Base-by-base conservation (phyloP, 2,329 filamentous ascomycete species). In the Hortaea sp. region DNA sequence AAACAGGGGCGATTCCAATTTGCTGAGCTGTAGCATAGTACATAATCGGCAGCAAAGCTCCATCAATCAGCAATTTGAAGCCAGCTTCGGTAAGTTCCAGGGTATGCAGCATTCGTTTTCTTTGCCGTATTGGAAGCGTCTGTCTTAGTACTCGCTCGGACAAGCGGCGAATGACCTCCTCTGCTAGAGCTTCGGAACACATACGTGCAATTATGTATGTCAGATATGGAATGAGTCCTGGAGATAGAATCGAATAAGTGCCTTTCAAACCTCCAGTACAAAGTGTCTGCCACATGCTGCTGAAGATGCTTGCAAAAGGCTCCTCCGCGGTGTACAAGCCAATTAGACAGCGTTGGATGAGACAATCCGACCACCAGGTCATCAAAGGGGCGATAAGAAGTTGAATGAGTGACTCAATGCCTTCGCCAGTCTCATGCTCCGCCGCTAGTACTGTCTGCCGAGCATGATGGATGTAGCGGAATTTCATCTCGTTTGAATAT, bases 391-490 rank as follows among this genome's bases (percentile, higher is more conserved):
- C 45, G 46, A 34, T 41, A 28, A 35, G 20, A 6, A 44, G 30
- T 13, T 31, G 28, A 13, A 49, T 29, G 6, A 50, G 30, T 13
- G 50, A 49, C 6, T 55, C 53, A 2, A 60, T 29, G 11, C 52
- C 45, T 32, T 57, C 52, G 29, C 57, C 58, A n/a, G 45, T 46
- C 7, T 55, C 52, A 7, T 61, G 43, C 40, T 62, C 60, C 2
- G 42, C 48, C 1, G 32, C 39, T 3, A 61, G 46, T 1, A 60
- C 30, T 3, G 29, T 20, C 13, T 49, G 43, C 4, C 55, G 52
- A 11, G 40, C 46, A 27, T 54, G 41, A 5, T 52, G 47, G 6
- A 47, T 48, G 29, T 45, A 30, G 4, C 42, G 39, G 29, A 43
- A 29, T 6, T 31, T 32, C 7, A 39, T 11, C 31, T 34, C 41